These are phyloP conservation scores for Vitis vinifera DNA, from an alignment of 164 flowering plant species.

Conservation along the genomic window ASM3070453v1 NC_081807.1:1001501-1002000, in stretches of 20 bases:
- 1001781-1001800: conserved; percentile 73
- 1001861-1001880: too few relatives aligned
- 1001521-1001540: too few relatives aligned
- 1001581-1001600: background rate
- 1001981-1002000: too few relatives aligned
- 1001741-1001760: conserved; percentile 69
- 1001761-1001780: conserved; percentile 84
- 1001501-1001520: too few relatives aligned
- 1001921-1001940: too few relatives aligned
- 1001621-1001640: background rate
- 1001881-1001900: too few relatives aligned
- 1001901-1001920: too few relatives aligned
- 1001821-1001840: background rate
- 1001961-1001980: too few relatives aligned
- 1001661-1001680: background rate
- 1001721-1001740: conserved; percentile 92
- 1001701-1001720: conserved; percentile 94
- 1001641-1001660: background rate
- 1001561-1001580: background rate
- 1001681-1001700: conserved; percentile 7
- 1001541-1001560: background rate
- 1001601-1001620: background rate
- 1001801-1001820: conserved; percentile 8
- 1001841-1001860: too few relatives aligned
- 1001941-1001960: too few relatives aligned